These are phyloP conservation scores for Prunus mongolica DNA, from an alignment of 306 rosid genomes.

Conservation along the genomic window DNA sequence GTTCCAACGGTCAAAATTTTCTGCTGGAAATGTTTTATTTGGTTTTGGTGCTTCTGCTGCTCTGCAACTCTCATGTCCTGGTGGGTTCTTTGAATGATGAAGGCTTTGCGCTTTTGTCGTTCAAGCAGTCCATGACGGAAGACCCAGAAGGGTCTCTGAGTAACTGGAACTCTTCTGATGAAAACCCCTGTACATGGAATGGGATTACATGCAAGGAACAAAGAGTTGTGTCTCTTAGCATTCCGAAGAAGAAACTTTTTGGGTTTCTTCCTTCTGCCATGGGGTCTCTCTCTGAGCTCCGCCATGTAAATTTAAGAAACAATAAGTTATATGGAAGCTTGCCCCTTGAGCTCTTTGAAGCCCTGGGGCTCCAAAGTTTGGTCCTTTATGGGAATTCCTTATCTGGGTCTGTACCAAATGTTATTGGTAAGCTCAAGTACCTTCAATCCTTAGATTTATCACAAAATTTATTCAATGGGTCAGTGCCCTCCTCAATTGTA, in stretches of 20 bases:
- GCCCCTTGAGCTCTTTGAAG: slow-evolving; percentile 66
- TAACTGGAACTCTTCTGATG: slow-evolving; percentile 85
- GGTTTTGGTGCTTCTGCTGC: slow-evolving; percentile 30
- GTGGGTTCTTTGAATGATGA: slow-evolving; percentile 57
- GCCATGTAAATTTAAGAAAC: slow-evolving; percentile 86
- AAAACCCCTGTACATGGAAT: slow-evolving; percentile 84
- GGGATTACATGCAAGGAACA: slow-evolving; percentile 85
- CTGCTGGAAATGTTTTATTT: slow-evolving; percentile 38
- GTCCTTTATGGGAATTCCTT: slow-evolving; percentile 90
- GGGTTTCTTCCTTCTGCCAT: slow-evolving; percentile 80
- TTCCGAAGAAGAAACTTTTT: slow-evolving; percentile 71
- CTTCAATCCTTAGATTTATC: slow-evolving; percentile 91
- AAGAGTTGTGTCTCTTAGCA: slow-evolving; percentile 69
- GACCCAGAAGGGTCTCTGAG: slow-evolving; percentile 71
- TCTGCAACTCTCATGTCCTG: slow-evolving; percentile 36
- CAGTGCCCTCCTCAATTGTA: slow-evolving; percentile 54
- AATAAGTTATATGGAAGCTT: slow-evolving; percentile 61
- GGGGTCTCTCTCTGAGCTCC: slow-evolving; percentile 69
- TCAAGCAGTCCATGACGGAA: slow-evolving; percentile 48
- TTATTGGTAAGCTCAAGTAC: slow-evolving; percentile 74
- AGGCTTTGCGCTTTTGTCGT: slow-evolving; percentile 62
- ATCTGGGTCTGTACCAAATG: slow-evolving; percentile 74
- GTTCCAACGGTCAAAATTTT: slow-evolving; percentile 30
- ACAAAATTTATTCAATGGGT: slow-evolving; percentile 68
- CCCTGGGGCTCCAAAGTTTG: slow-evolving; percentile 82